A percentile compares a stretch with the other conserved stretches of the same genome.
phyloP scores from a whole-genome alignment of 192 early-diverging fungal species.

The Linnemannia exigua region DNA sequence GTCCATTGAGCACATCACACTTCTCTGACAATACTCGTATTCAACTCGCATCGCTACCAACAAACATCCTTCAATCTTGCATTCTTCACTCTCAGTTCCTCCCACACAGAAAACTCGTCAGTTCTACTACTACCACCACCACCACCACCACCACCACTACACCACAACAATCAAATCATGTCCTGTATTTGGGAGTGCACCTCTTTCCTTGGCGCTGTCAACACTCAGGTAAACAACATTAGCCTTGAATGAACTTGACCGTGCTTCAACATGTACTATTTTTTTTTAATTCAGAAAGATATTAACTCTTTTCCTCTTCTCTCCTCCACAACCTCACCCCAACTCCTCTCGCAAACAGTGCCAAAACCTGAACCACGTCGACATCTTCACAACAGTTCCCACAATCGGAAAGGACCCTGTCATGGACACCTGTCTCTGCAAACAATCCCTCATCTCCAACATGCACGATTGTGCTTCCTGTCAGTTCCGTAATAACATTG shows the following conservation, averaged over 20 bases:
- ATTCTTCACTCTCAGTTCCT: neutral
- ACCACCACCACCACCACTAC: neutral
- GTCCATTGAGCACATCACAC: neutral
- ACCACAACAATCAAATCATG: neutral
- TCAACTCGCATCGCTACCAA: neutral
- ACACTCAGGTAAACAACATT: neutral
- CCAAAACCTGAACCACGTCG: constrained; percentile 47
- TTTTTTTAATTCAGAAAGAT: no score
- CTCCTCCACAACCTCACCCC: constrained; percentile 1
- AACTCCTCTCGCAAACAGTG: constrained; percentile 11
- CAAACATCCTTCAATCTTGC: neutral
- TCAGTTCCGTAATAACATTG: constrained; percentile 31
- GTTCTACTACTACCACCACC: neutral
- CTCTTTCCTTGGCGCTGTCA: neutral
- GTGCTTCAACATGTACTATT: no score
- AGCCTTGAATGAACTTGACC: no score
- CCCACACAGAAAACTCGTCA: no score
- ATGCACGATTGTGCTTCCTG: constrained; percentile 42
- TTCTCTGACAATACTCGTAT: neutral
- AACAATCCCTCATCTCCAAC: constrained; percentile 26
- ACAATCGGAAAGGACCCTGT: constrained; percentile 42
- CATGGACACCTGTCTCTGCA: constrained; percentile 52
- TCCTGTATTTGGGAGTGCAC: neutral
- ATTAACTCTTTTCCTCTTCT: neutral
- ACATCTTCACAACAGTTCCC: constrained; percentile 42